Base-by-base conservation (phyloP, 1,284 basidiomycete genomes). In the Grifola frondosa region DNA sequence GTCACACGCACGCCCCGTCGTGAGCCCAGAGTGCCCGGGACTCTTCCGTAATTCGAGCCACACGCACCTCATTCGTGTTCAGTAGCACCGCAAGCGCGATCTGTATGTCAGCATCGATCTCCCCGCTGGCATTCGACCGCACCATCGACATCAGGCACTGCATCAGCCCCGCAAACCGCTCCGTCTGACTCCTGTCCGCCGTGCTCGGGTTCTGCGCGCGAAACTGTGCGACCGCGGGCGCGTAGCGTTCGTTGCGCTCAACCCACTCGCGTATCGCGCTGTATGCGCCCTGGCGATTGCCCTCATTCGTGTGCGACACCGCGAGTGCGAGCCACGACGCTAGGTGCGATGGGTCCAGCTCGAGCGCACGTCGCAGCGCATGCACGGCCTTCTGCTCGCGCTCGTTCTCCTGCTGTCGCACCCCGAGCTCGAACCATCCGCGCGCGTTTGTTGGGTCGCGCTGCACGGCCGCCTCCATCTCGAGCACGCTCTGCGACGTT, bases 401-500 rank as follows among this genome's bases (percentile, higher is more conserved):
- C 65, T 99, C 96, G 64, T 97, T 97, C 67, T 97, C 96, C 67
- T 99, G 96, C 63, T 99, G 97, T 68, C 93, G 96, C 34, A 99
- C 84, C 20, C 97, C 96, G 33, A 99, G 83, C 46, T 88, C 81
- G 60, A 82, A 94, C 96, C 96, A 99, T 6, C 86, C 86, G 26
- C 68, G 59, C 0, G 89, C 84, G 50, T 89, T 79, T 1, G 65
- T 70, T 28, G 88, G 84, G 54, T 94, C 78, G 30, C 76, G 76
- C 61, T 97, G 91, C 8, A 97, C 93, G 7, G 78, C 80, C 4
- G 94, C 95, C 68, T 99, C 96, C 21, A 94, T 77, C 64, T 95
- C 90, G 13, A 98, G 74, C 6, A 94, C 81, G 51, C 77, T 90
- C 91, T 94, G 65, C 32, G 57, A n/a, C 9, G 9, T 32, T 9